These are phyloP conservation scores for Phoma herbarum DNA, from an alignment of 2,329 filamentous ascomycete genomes.

Conservation along the genomic window DNA sequence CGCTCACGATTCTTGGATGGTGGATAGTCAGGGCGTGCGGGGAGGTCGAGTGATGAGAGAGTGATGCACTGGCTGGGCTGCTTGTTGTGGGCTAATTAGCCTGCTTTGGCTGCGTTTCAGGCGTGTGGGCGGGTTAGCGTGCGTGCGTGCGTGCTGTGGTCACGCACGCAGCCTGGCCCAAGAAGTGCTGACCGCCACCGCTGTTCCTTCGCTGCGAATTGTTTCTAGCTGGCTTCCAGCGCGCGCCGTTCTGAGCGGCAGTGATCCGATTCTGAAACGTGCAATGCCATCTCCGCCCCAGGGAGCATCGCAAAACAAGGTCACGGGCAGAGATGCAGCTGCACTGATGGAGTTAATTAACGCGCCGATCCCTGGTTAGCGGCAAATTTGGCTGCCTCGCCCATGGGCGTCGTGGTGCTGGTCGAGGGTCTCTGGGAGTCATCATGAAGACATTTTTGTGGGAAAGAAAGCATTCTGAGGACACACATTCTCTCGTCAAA, in stretches of 20 bases:
- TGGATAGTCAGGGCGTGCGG: slow-evolving; percentile 9
- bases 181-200: background rate
- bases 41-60: slow-evolving; percentile 25
- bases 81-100: background rate
- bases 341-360: slow-evolving; percentile 21
- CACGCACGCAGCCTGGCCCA: background rate
- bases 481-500: background rate
- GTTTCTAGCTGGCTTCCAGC: background rate
- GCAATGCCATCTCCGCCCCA: background rate
- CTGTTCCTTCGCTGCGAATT: background rate
- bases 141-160: background rate
- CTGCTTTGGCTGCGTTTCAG: slow-evolving; percentile 15
- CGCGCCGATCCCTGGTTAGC: slow-evolving; percentile 27
- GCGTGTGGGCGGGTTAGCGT: background rate
- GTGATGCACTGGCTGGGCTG: slow-evolving; percentile 22
- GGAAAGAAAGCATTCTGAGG: background rate
- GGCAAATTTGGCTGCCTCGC: slow-evolving; percentile 16
- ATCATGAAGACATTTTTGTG: slow-evolving; percentile 5
- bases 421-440: background rate
- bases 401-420: slow-evolving; percentile 16
- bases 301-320: slow-evolving; percentile 4
- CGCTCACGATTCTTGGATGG: background rate
- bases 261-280: background rate
- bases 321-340: slow-evolving; percentile 11
- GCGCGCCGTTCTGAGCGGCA: background rate